phyloP scores from a whole-genome alignment of 805 yeast genomes.

The Saccharomycodes ludwigii region DNA sequence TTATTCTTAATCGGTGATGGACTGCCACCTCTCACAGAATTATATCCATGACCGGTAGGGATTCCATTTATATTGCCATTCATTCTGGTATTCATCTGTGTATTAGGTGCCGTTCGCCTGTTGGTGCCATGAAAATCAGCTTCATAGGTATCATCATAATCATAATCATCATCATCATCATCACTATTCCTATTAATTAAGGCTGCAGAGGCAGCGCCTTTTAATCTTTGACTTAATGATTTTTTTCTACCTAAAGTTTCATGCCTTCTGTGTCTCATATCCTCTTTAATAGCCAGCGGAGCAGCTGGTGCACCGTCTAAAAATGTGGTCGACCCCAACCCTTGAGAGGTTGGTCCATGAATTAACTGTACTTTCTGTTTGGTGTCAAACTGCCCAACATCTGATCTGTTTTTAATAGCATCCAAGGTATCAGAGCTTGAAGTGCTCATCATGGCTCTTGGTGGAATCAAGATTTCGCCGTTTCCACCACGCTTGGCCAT shows the following conservation, averaged over 20 bases:
- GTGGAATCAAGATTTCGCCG: conserved; percentile 3
- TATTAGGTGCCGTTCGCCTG: too few species aligned
- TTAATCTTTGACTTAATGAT: conserved; percentile 62
- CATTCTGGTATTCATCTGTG: too few species aligned
- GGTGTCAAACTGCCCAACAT: conserved; percentile 57
- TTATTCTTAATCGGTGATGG: conserved; percentile 4
- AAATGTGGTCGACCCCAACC: conserved; percentile 86
- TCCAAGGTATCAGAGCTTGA: conserved; percentile 16
- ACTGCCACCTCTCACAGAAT: conserved; percentile 1
- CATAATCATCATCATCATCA: conserved; percentile 5
- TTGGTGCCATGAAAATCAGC: conserved; percentile 3
- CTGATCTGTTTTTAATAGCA: conserved; percentile 38
- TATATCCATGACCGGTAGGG: too few species aligned
- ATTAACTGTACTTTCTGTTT: conserved; percentile 54
- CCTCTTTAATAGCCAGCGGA: conserved; percentile 29
- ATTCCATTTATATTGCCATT: too few species aligned
- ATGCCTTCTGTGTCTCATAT: conserved; percentile 20
- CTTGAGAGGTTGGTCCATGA: conserved; percentile 79
- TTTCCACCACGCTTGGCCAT: conserved; percentile 10
- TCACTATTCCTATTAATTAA: conserved; percentile 6
- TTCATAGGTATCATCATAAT: conserved; percentile 7
- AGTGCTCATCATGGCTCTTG: conserved; percentile 9
- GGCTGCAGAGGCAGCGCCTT: conserved; percentile 21
- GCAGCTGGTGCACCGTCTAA: conserved; percentile 94
- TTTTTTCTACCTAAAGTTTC: conserved; percentile 60